Evolutionary conservation across 148 eudicot species (phyloP).

Genomic region (Chenopodium quinoa): DNA sequence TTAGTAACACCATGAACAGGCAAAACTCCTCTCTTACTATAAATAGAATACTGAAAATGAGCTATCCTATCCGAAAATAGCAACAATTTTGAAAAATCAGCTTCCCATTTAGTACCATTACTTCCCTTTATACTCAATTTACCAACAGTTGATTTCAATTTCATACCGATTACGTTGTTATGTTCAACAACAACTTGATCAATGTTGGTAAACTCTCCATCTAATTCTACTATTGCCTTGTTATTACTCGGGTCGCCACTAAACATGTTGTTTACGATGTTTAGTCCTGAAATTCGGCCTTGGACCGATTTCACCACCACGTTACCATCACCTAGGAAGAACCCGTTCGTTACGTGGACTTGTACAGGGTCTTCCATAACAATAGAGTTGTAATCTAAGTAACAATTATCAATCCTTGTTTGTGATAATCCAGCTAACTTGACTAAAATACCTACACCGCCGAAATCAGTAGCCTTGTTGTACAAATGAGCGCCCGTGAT

Average conservation of each 20-base stretch:
- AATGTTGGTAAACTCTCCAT: slow-evolving; percentile 10
- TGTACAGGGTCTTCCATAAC: slow-evolving; percentile 26
- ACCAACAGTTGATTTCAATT: slow-evolving; percentile 13
- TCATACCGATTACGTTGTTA: slow-evolving; percentile 17
- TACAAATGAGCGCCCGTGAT: slow-evolving; percentile 19
- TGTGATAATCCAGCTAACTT: slow-evolving; percentile 12
- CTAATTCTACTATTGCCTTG: slow-evolving; percentile 18
- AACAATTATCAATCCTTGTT: slow-evolving; percentile 23
- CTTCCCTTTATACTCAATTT: background rate
- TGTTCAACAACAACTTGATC: slow-evolving; percentile 20
- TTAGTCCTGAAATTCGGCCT: slow-evolving; percentile 13
- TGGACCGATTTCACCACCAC: slow-evolving; percentile 12
- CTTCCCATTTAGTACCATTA: slow-evolving; percentile 15
- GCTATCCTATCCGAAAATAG: slow-evolving; percentile 15
- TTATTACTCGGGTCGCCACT: slow-evolving; percentile 5
- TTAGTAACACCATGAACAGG: slow-evolving; percentile 8
- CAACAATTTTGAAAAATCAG: slow-evolving; percentile 22
- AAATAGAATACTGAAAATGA: slow-evolving; percentile 20
- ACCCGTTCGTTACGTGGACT: slow-evolving; percentile 15
- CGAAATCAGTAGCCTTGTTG: slow-evolving; percentile 18
- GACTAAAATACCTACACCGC: slow-evolving; percentile 14
- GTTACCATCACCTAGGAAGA: slow-evolving; percentile 22
- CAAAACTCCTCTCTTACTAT: background rate
- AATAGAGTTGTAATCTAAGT: slow-evolving; percentile 20
- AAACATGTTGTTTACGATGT: slow-evolving; percentile 21